Base-by-base conservation (phyloP, 306 rosid genomes). In the Hippophae rhamnoides region DNA sequence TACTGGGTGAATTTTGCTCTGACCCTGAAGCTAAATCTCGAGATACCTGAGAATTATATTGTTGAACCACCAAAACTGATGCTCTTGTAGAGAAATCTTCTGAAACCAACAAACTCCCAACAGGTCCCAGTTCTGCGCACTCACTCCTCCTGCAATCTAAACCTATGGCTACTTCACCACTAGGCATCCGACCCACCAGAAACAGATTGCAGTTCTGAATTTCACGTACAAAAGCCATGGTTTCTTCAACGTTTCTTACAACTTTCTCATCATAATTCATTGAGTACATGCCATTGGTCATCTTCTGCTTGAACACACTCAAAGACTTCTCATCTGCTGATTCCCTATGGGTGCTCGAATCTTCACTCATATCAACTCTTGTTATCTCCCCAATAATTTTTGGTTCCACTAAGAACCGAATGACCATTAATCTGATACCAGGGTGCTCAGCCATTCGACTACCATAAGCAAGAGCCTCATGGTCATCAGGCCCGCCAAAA, bases 361-460 rank as follows among this genome's bases (percentile, higher is more conserved):
- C 52, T 6, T 48, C 52, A 7, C 11, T 14, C 6, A 48, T 11
- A 5, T 48, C 11, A 7, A 48, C 52, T 12, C 52, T 48, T 8
- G 13, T 14, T 5, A 71, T 57, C 23, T 77, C 83, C 47, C 63
- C 56, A 7, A 11, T 50, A 47, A 54, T 61, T 26, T 72, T 70
- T 13, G 71, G 63, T 14, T 58, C 64, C 42, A 68, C 56, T 25
- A 61, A 9, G 65, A 80, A 62, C 12, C 58, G 69, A 8, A 86
- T 52, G 7, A 80, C 55, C 7, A 74, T 78, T n/a, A 86, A 45
- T 27, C 25, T 66, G 46, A 71, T 72, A 14, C 94, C 94, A 2
- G 94, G 94, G 54, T 86, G 89, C 43, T 86, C 86, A 0, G 78
- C 83, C 83, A 86, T 86, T 67, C 89, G 66, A 7, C 63, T 23